Evolutionary conservation across 768 basidiomycete genomes (phyloP).

Genomic region (Hygrocybe punicea): DNA sequence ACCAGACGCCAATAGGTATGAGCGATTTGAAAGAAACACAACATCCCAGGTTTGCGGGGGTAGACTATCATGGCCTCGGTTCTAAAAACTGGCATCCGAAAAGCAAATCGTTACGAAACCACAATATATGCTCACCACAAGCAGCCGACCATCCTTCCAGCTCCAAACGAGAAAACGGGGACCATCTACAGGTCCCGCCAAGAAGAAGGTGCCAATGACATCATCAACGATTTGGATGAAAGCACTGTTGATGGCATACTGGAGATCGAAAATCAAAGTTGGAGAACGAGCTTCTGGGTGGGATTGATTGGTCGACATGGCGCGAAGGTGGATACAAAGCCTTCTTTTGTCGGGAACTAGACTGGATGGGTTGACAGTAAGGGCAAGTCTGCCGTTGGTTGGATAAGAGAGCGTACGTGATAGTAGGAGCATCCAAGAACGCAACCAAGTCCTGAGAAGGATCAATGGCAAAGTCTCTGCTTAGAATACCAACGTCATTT

Average conservation of each 20-base stretch:
- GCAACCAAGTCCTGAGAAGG: constrained; percentile 60
- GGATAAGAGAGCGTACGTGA: background rate
- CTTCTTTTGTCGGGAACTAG: background rate
- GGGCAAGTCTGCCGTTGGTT: background rate
- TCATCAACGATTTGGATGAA: constrained; percentile 52
- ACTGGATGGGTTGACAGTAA: background rate
- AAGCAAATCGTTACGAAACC: background rate
- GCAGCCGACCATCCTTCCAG: constrained; percentile 44
- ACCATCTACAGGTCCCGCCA: constrained; percentile 20
- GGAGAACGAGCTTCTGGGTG: constrained; percentile 43
- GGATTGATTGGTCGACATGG: constrained; percentile 38
- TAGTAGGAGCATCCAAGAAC: constrained; percentile 31
- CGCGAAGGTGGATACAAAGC: constrained; percentile 40
- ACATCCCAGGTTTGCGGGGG: constrained; percentile 39
- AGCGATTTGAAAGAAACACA: constrained; percentile 43
- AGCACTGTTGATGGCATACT: background rate
- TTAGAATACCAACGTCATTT: constrained; percentile 29
- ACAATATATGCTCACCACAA: constrained; percentile 37
- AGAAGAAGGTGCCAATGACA: constrained; percentile 47
- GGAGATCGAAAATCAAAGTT: constrained; percentile 24
- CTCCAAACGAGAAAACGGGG: constrained; percentile 47
- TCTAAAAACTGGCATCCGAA: constrained; percentile 22
- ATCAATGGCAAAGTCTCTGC: constrained; percentile 62
- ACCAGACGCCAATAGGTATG: constrained; percentile 42
- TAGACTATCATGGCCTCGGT: constrained; percentile 13